Base-by-base conservation (phyloP, 148 eudicot species). In the Cornus suecica region DNA sequence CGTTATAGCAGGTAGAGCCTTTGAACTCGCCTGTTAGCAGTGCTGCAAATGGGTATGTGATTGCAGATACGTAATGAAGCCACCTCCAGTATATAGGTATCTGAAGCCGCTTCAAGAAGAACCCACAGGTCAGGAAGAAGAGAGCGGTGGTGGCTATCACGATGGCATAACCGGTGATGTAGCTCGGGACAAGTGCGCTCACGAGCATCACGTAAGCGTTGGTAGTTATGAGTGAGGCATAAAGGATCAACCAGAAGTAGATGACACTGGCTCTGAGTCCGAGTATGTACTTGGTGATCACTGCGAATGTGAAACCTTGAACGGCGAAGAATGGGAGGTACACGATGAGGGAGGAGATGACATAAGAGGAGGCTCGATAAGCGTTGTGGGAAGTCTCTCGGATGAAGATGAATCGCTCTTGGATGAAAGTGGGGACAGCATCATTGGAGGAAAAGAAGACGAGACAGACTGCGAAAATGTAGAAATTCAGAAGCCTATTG, bases 141-240 rank as follows among this genome's bases (percentile, higher is more conserved):
- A 86, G 87, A 45, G 89, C 89, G 3, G 89, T 86, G 18, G 89
- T 86, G 66, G 89, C 89, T 25, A 84, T 86, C 22, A 86, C 89
- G 4, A 86, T 68, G 2, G 89, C 89, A 22, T 86, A 84, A 1
- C 89, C 89, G 0, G 87, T 84, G 78, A 86, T 86, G 80, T 84
- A 86, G 29, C 89, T 84, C 0, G 87, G 87, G 2, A 86, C 89
- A 61, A 86, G 70, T 34, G 89, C 85, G n/a, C 87, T 84, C 2
- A 84, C 87, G 0, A 86, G 85, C 87, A 86, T 86, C 20, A 86
- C 89, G 15, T 86, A 86, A 0, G 85, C 85, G n/a, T 86, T 83
- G 6, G 86, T 86, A 0, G 89, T 86, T 15, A 86, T 81, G 24
- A 86, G 85, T 0, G 89, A 83, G 5, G 86, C 80, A 29, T 70